Base-by-base conservation (phyloP, 1,284 basidiomycete genomes). In the Coniophora puteana region DNA sequence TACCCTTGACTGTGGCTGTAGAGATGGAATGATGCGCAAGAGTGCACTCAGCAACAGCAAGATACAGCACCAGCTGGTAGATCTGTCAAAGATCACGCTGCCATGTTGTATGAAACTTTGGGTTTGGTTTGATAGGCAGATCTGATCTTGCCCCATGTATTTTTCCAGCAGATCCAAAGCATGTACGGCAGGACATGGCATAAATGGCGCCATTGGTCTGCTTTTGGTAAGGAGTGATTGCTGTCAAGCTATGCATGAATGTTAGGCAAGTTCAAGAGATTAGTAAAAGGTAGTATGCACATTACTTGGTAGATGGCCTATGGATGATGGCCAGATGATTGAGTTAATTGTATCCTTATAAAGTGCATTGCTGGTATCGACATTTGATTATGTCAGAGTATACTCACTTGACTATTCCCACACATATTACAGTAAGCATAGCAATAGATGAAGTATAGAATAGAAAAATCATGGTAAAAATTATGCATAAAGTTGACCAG, bases 401-500 rank as follows among this genome's bases (percentile, higher is more conserved):
- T 13, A 22, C 30, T 13, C 16, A 20, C 13, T 32, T 32, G 14
- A 40, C 26, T n/a, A 33, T 16, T 13, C 8, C 38, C 23, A 14
- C 14, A 23, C 20, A 10, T 23, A n/a, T n/a, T n/a, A n/a, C 17
- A 36, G 34, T 36, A 22, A 36, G 16, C 14, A 5, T 13, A 18
- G 21, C 29, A 24, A 34, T 18, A 40, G 16, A 10, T 16, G n/a
- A n/a, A n/a, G n/a, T n/a, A n/a, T n/a, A n/a, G n/a, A n/a, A n/a
- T n/a, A n/a, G n/a, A n/a, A n/a, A n/a, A n/a, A n/a, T n/a, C 17
- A 34, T 29, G 28, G 18, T 36, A 34, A 25, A 40, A 34, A 25
- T 40, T 40, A 18, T 40, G 38, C 29, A 40, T 34, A 13, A 34
- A 34, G 17, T 40, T 22, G 13, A 34, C 33, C 14, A 29, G 38